phyloP scores from a whole-genome alignment of 306 rosid species.

The Ziziphus jujuba region DNA sequence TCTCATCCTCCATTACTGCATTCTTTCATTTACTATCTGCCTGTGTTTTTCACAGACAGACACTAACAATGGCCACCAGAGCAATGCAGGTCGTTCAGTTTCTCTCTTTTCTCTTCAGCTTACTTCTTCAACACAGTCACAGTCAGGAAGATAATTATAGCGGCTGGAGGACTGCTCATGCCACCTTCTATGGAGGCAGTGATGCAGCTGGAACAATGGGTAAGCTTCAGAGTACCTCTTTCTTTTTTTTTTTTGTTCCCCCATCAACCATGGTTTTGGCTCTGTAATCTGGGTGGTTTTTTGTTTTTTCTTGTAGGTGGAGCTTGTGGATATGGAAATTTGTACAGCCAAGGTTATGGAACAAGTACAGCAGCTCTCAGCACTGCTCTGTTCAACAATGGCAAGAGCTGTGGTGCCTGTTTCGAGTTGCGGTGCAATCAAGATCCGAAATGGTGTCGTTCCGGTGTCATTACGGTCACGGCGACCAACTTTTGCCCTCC shows the following conservation, averaged over 20 bases:
- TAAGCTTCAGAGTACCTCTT: neutral
- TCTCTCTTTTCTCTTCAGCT: constrained; percentile 1
- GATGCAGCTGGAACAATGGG: constrained; percentile 50
- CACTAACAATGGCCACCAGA: neutral
- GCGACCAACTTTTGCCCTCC: constrained; percentile 49
- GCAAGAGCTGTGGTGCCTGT: constrained; percentile 41
- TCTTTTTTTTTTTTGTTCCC: no score
- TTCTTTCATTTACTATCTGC: neutral
- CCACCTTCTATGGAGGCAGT: constrained; percentile 46
- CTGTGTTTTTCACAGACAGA: neutral
- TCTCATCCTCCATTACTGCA: neutral
- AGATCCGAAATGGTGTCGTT: constrained; percentile 45
- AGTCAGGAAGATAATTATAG: neutral
- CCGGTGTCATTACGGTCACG: constrained; percentile 30
- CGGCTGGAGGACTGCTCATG: constrained; percentile 38
- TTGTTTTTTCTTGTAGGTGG: constrained; percentile 36
- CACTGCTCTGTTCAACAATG: constrained; percentile 35
- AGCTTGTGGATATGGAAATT: constrained; percentile 46
- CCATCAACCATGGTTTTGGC: neutral
- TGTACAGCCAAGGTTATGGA: constrained; percentile 47
- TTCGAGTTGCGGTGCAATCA: constrained; percentile 30
- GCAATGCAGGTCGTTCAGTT: constrained; percentile 18
- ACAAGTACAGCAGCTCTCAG: constrained; percentile 42
- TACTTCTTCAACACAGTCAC: neutral
- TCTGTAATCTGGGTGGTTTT: no score